These are phyloP conservation scores for Cyberlindnera misumaiensis DNA, from an alignment of 805 yeast species.

Conservation along the genomic window DNA sequence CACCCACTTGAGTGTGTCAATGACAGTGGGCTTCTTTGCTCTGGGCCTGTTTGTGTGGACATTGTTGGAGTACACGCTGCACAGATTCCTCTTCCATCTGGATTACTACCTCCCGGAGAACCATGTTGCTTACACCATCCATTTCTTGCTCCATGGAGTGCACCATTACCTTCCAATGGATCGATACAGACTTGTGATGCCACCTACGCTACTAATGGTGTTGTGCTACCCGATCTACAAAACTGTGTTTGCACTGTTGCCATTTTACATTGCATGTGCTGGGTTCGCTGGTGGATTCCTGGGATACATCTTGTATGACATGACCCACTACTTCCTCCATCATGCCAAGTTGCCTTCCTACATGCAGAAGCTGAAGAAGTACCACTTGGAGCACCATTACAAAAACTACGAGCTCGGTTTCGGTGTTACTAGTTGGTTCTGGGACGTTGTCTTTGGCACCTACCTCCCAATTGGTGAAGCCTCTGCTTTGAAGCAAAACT, in stretches of 20 bases:
- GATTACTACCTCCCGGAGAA: slow-evolving; percentile 83
- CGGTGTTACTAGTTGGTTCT: slow-evolving; percentile 89
- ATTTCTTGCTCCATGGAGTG: slow-evolving; percentile 89
- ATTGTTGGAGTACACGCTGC: slow-evolving; percentile 78
- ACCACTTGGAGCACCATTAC: slow-evolving; percentile 96
- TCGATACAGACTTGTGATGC: slow-evolving; percentile 85
- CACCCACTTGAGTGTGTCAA: slow-evolving; percentile 34
- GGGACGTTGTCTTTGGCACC: slow-evolving; percentile 92
- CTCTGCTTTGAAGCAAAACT: slow-evolving; percentile 10
- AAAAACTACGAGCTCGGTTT: slow-evolving; percentile 95
- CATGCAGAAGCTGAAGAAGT: slow-evolving; percentile 74
- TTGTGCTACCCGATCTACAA: slow-evolving; percentile 77
- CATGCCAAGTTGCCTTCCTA: slow-evolving; percentile 76
- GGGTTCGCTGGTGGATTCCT: slow-evolving; percentile 94
- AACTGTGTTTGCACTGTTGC: slow-evolving; percentile 68
- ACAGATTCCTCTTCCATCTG: slow-evolving; percentile 89
- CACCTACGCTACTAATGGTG: slow-evolving; percentile 76
- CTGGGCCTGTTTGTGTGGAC: slow-evolving; percentile 94
- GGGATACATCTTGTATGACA: slow-evolving; percentile 89
- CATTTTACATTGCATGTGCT: slow-evolving; percentile 79
- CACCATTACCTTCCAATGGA: slow-evolving; percentile 99
- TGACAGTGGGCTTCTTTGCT: slow-evolving; percentile 52
- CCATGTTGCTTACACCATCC: slow-evolving; percentile 67
- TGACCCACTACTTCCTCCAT: slow-evolving; percentile 90
- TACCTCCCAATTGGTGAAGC: slow-evolving; percentile 39